phyloP scores from a whole-genome alignment of 164 flowering plant species.

The Annona squamosa region DNA sequence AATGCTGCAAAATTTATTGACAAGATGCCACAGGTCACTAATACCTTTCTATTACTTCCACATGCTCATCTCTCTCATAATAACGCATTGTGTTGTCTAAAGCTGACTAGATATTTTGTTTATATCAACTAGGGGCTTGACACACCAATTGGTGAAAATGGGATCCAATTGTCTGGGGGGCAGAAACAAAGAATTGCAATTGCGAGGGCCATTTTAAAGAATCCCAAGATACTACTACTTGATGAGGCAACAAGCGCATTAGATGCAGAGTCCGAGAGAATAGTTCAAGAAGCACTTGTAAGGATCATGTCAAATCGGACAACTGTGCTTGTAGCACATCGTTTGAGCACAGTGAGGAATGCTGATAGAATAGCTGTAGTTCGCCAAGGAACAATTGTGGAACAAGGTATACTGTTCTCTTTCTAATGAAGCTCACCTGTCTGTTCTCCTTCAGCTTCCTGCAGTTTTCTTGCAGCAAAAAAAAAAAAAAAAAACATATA shows the following conservation, averaged over 20 bases:
- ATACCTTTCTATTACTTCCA: not conserved
- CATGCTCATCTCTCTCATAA: slow-evolving; percentile 7
- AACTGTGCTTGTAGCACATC: slow-evolving; percentile 68
- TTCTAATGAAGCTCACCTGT: not conserved
- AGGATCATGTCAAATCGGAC: slow-evolving; percentile 48
- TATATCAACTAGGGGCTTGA: slow-evolving; percentile 47
- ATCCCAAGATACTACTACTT: slow-evolving; percentile 62
- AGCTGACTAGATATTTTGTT: slow-evolving; percentile 51
- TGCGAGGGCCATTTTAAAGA: slow-evolving; percentile 61
- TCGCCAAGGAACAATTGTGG: slow-evolving; percentile 57
- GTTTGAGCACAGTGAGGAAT: slow-evolving; percentile 58
- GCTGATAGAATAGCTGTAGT: slow-evolving; percentile 66
- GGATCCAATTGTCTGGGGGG: slow-evolving; percentile 72
- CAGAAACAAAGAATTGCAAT: slow-evolving; percentile 75
- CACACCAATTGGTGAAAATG: slow-evolving; percentile 65
- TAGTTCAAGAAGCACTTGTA: slow-evolving; percentile 55
- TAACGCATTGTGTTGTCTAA: slow-evolving; percentile 25
- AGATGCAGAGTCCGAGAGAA: slow-evolving; percentile 54
- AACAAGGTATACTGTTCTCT: slow-evolving; percentile 39
- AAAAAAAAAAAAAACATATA: too few species aligned
- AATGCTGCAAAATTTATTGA: slow-evolving; percentile 71
- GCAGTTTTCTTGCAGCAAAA: not conserved
- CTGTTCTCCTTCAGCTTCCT: slow-evolving; percentile 29
- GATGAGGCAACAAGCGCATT: slow-evolving; percentile 78
- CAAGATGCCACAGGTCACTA: slow-evolving; percentile 47